These are phyloP conservation scores for Coemansia sp. DNA, from an alignment of 192 early-diverging fungal species.

Conservation along the genomic window DNA sequence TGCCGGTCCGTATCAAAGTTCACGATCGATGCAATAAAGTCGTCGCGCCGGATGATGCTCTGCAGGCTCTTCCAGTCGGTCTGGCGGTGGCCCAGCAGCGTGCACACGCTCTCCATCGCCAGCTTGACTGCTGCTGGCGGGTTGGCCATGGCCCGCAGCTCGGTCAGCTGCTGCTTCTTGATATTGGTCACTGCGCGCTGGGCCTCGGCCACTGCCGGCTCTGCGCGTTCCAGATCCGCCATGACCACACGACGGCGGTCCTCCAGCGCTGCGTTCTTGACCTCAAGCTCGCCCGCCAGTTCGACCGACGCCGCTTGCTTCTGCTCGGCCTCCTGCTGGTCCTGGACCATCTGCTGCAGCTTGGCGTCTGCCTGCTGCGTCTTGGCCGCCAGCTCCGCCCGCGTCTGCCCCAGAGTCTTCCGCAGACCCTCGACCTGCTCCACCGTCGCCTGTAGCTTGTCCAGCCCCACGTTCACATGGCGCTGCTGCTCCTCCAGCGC, in stretches of 20 bases:
- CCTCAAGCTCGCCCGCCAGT: constrained; percentile 69
- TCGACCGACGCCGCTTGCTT: constrained; percentile 75
- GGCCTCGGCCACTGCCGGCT: constrained; percentile 95
- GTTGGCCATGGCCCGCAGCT: constrained; percentile 94
- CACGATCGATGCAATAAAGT: constrained; percentile 96
- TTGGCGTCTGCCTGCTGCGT: constrained; percentile 90
- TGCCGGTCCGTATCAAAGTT: constrained; percentile 86
- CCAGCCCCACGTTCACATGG: constrained; percentile 95
- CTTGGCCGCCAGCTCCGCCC: constrained; percentile 80
- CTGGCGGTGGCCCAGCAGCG: constrained; percentile 77
- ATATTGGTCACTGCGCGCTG: constrained; percentile 90
- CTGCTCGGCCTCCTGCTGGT: constrained; percentile 90
- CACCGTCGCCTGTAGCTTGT: constrained; percentile 92
- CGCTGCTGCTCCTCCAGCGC: constrained; percentile 98
- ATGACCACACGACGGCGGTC: constrained; percentile 74
- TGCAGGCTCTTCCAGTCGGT: constrained; percentile 92
- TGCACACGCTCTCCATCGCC: constrained; percentile 97
- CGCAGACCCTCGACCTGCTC: constrained; percentile 92
- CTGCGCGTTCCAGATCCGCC: constrained; percentile 87
- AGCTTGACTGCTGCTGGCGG: constrained; percentile 94
- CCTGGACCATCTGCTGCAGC: constrained; percentile 89
- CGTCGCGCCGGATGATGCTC: constrained; percentile 83
- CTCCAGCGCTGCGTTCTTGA: constrained; percentile 69
- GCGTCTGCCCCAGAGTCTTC: constrained; percentile 76
- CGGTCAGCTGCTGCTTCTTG: constrained; percentile 93